A percentile compares a stretch with the other conserved stretches of the same genome.
phyloP scores from a whole-genome alignment of 2,329 filamentous ascomycete genomes.

The Ophiosphaerella herpotricha region DNA sequence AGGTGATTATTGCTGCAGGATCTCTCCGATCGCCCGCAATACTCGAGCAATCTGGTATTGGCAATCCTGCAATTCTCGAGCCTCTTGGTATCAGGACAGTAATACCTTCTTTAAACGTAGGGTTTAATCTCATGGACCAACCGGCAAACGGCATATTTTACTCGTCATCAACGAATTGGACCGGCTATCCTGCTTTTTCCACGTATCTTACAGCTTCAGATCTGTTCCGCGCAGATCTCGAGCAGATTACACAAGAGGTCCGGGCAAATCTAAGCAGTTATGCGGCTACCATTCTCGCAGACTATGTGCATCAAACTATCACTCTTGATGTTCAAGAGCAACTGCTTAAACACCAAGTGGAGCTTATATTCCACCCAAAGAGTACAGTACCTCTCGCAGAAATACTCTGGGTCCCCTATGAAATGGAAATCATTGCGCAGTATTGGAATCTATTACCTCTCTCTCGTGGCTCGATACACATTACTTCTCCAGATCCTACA shows the following conservation, averaged over 20 bases:
- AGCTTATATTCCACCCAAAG: slow-evolving; percentile 51
- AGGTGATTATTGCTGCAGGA: slow-evolving; percentile 45
- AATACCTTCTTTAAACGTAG: slow-evolving; percentile 31
- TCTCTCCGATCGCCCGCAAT: slow-evolving; percentile 40
- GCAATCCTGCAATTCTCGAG: slow-evolving; percentile 36
- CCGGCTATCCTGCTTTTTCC: slow-evolving; percentile 46
- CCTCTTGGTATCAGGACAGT: slow-evolving; percentile 24
- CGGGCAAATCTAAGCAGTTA: slow-evolving; percentile 34
- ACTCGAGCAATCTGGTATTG: slow-evolving; percentile 45
- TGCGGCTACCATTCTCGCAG: slow-evolving; percentile 27
- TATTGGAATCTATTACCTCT: slow-evolving; percentile 47
- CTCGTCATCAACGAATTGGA: slow-evolving; percentile 38
- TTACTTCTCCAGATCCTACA: slow-evolving; percentile 36
- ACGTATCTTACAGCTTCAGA: slow-evolving; percentile 42
- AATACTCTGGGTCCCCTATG: slow-evolving; percentile 47
- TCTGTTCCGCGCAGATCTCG: slow-evolving; percentile 38
- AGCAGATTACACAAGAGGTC: slow-evolving; percentile 26
- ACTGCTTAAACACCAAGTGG: slow-evolving; percentile 53
- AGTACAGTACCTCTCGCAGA: slow-evolving; percentile 54
- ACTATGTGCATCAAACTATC: slow-evolving; percentile 21
- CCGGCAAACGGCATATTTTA: slow-evolving; percentile 33
- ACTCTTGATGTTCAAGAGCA: slow-evolving; percentile 43
- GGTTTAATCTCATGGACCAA: slow-evolving; percentile 44
- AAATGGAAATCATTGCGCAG: slow-evolving; percentile 41
- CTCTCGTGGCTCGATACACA: slow-evolving; percentile 42